Conservation (phyloP, 2,329 filamentous ascomycete species). For the Verticillium tricorpus region DNA sequence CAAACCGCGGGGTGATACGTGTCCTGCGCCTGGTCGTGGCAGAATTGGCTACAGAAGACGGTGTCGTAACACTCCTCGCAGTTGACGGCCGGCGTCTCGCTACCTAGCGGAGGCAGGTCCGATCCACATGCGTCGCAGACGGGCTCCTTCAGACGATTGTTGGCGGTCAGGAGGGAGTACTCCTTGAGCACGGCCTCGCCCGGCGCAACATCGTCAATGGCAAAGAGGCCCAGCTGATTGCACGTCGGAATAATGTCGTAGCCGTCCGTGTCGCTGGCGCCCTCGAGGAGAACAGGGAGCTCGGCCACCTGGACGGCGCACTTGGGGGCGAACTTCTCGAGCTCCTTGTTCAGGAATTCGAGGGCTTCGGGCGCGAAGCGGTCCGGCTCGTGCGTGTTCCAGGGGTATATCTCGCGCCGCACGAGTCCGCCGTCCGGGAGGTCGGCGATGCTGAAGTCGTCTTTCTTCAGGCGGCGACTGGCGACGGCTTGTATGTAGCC, state of each 20-base stretch:
- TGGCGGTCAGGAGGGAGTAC: conserved; percentile 81
- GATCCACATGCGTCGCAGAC: conserved; percentile 87
- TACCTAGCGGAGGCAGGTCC: conserved; percentile 58
- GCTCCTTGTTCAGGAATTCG: conserved; percentile 63
- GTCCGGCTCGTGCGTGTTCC: conserved; percentile 65
- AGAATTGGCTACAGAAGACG: conserved; percentile 60
- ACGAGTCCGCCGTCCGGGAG: conserved; percentile 68
- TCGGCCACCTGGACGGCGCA: conserved; percentile 73
- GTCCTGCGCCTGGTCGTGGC: conserved; percentile 51
- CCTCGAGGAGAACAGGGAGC: conserved; percentile 65
- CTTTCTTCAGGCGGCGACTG: conserved; percentile 39
- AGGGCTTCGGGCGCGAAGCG: conserved; percentile 67
- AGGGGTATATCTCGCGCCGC: conserved; percentile 66
- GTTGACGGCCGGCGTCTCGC: conserved; percentile 41
- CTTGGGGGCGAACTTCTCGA: conserved; percentile 69
- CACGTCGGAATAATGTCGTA: conserved; percentile 54
- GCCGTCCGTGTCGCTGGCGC: conserved; percentile 43
- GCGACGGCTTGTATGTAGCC: conserved; percentile 50
- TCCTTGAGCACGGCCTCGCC: conserved; percentile 77
- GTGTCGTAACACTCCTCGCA: conserved; percentile 61
- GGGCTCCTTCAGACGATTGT: conserved; percentile 80
- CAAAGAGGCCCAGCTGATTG: conserved; percentile 85
- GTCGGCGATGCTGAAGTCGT: conserved; percentile 43
- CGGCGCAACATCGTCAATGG: conserved; percentile 71
- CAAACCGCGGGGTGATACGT: conserved; percentile 63